Percentiles rank a stretch among this genome's conserved stretches.
Evolutionary conservation across 1,284 basidiomycete genomes (phyloP).

Genomic region (Anthracocystis walkeri): DNA sequence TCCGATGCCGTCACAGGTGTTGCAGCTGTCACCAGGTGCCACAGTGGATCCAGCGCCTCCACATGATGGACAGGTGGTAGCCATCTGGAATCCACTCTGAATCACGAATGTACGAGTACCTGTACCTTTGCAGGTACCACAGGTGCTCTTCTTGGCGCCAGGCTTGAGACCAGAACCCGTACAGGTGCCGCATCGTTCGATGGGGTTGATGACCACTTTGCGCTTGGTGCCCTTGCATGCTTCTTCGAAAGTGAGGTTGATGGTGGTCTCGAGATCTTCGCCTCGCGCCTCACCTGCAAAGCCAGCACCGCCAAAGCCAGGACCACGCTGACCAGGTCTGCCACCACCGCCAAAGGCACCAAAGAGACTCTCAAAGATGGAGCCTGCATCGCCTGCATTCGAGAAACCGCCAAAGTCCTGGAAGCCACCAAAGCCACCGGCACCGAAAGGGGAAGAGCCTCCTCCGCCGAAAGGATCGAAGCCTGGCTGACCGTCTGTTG

Average conservation of each 20-base stretch:
- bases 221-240: constrained; percentile 89
- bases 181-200: constrained; percentile 87
- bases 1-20: constrained; percentile 85
- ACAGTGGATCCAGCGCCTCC: constrained; percentile 85
- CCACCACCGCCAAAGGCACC: constrained; percentile 72
- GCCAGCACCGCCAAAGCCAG: constrained; percentile 70
- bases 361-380: constrained; percentile 88
- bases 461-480: constrained; percentile 81
- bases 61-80: constrained; percentile 88
- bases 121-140: constrained; percentile 84
- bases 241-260: constrained; percentile 88
- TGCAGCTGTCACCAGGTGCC: constrained; percentile 83
- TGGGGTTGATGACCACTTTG: constrained; percentile 82
- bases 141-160: constrained; percentile 85
- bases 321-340: constrained; percentile 38
- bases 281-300: constrained; percentile 76
- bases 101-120: constrained; percentile 92
- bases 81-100: constrained; percentile 96
- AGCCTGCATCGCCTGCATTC: constrained; percentile 71
- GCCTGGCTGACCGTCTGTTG: constrained; percentile 89
- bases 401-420: constrained; percentile 71
- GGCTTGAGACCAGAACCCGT: constrained; percentile 86
- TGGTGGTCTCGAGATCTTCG: constrained; percentile 83
- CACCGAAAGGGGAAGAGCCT: constrained; percentile 73
- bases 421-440: constrained; percentile 76